These are phyloP conservation scores for Epichloe brachyelytri DNA, from an alignment of 2,329 filamentous ascomycete species.

Conservation along the genomic window DNA sequence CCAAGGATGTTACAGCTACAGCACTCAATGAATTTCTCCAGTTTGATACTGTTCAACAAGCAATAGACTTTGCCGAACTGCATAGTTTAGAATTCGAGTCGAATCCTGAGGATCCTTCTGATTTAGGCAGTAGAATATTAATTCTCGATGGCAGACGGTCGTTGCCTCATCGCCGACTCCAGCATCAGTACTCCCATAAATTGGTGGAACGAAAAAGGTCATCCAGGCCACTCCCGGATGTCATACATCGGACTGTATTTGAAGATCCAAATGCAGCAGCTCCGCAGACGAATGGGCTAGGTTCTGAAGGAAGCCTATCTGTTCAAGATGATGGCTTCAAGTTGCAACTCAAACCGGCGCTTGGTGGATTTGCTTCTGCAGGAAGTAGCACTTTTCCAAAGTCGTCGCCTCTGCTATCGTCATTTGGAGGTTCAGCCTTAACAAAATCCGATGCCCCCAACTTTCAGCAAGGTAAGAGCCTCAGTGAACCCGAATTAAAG, in stretches of 20 bases:
- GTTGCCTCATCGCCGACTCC: slow-evolving; percentile 35
- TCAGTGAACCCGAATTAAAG: neutral
- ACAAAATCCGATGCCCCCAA: neutral
- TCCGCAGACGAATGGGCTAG: slow-evolving; percentile 5
- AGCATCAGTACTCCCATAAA: slow-evolving; percentile 40
- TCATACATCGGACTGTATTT: slow-evolving; percentile 43
- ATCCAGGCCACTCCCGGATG: slow-evolving; percentile 34
- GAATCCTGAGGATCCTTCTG: slow-evolving; percentile 19
- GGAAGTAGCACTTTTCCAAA: neutral
- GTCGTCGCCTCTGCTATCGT: neutral
- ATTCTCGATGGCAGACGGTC: slow-evolving; percentile 30
- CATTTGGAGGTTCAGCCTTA: neutral
- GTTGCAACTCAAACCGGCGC: neutral
- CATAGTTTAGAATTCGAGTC: slow-evolving; percentile 40
- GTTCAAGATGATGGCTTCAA: slow-evolving; percentile 9
- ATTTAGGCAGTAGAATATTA: slow-evolving; percentile 27
- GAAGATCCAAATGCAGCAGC: slow-evolving; percentile 14
- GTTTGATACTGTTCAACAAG: slow-evolving; percentile 56
- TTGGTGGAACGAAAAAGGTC: slow-evolving; percentile 50
- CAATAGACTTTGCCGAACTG: slow-evolving; percentile 49
- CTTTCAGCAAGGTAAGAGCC: neutral
- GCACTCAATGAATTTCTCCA: slow-evolving; percentile 44
- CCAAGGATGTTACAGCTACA: slow-evolving; percentile 46
- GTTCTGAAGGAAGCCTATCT: slow-evolving; percentile 18
- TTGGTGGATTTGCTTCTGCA: neutral